Evolutionary conservation across 2,329 filamentous ascomycete species (phyloP), one percentile per base, ranked within the genome.

Genomic region (Aspergillus caelatus): DNA sequence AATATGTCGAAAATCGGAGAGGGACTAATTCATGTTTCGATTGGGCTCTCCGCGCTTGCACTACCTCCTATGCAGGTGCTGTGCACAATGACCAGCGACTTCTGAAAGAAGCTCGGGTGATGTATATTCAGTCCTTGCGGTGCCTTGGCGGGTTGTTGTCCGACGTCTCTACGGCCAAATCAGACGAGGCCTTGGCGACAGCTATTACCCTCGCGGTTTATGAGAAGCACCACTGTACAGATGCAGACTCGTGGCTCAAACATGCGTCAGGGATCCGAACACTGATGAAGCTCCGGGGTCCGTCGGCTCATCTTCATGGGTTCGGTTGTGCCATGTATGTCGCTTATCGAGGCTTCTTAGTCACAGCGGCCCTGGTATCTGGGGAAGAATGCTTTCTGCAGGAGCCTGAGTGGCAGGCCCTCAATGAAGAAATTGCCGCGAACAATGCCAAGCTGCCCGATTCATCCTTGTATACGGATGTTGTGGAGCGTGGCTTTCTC

Each of bases 141-240:
- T 67, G 71, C 3, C 69, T 79, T 21, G 74, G 69, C 16, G 62
- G 62, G 9, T 54, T 72, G 0, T 60, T 78, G 10, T 63, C 68
- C n/a, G 62, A 75, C 48, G 61, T 66, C n/a, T 57, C 50, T 8
- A 70, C 68, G 5, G 75, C 75, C 7, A 71, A 72, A 61, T 74
- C 74, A 1, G 74, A 75, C 32, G 73, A 77, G 54, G 72, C 72
- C 7, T 62, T 80, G 3, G 73, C 74, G 10, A 72, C 77, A 2
- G 76, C 75, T 23, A 75, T 78, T 28, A 63, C 73, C 3, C 70
- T 79, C 7, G 75, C 70, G 5, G 70, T 78, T 41, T 79, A 77
- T 58, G 77, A 80, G 57, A 74, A 78, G 63, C 74, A 77, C 61
- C 70, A 73, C 36, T 75, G 72, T 43, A 78, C 75, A n/a, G 72